phyloP scores from a whole-genome alignment of 495 filamentous ascomycete species.

The Filosporella fistucella region DNA sequence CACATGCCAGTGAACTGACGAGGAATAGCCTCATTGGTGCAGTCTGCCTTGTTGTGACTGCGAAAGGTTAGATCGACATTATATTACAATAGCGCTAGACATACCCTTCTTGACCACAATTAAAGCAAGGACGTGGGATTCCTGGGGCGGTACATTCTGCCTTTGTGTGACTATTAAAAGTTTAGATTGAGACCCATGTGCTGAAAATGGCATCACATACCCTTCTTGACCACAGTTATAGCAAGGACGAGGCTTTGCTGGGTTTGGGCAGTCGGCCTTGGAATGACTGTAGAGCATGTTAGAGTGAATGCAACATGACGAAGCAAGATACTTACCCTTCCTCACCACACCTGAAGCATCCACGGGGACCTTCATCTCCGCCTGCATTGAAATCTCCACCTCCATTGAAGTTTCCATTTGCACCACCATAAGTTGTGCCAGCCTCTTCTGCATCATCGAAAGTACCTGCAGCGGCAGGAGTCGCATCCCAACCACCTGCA shows the following conservation, averaged over 20 bases:
- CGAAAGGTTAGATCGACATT: not conserved
- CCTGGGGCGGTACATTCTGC: slow-evolving; percentile 19
- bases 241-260: slow-evolving; percentile 37
- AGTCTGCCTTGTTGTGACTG: slow-evolving; percentile 60
- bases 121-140: slow-evolving; percentile 28
- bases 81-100: too few relatives aligned
- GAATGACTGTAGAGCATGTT: slow-evolving; percentile 36
- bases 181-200: not conserved
- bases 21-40: slow-evolving; percentile 54
- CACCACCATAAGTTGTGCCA: not conserved
- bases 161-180: too few relatives aligned
- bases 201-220: slow-evolving; percentile 4
- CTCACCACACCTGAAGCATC: slow-evolving; percentile 79
- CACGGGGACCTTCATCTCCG: slow-evolving; percentile 33
- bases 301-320: slow-evolving; percentile 15
- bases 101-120: slow-evolving; percentile 41
- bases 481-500: not conserved
- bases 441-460: slow-evolving; percentile 5
- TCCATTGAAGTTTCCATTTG: not conserved
- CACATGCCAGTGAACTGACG: slow-evolving; percentile 62
- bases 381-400: slow-evolving; percentile 29
- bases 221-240: slow-evolving; percentile 29
- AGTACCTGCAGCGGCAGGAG: not conserved
- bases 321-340: slow-evolving; percentile 48
- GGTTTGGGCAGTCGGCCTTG: slow-evolving; percentile 44